Conservation (phyloP, 768 basidiomycete species). For the Daedaleopsis sinensis region DNA sequence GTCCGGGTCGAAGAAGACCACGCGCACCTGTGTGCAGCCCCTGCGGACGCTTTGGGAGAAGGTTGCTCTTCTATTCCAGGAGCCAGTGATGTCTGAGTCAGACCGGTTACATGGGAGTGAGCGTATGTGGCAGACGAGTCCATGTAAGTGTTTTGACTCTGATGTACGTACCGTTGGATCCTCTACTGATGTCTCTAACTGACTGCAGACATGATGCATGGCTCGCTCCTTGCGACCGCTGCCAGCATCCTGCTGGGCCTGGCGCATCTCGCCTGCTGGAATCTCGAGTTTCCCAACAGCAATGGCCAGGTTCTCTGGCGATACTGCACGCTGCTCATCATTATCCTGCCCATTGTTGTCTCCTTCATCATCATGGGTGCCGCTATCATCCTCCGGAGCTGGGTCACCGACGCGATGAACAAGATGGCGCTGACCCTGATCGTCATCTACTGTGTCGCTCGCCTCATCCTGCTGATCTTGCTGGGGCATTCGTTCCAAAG, state of each 20-base stretch:
- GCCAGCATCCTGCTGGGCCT: slow-evolving; percentile 17
- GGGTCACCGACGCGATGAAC: slow-evolving; percentile 22
- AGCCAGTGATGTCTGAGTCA: slow-evolving; percentile 11
- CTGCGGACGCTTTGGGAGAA: slow-evolving; percentile 4
- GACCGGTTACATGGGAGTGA: slow-evolving; percentile 19
- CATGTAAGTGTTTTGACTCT: slow-evolving; percentile 9
- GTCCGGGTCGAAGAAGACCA: no score
- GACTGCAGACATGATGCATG: slow-evolving; percentile 16
- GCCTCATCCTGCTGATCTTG: slow-evolving; percentile 16
- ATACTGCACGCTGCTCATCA: slow-evolving; percentile 11
- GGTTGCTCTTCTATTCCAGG: not conserved
- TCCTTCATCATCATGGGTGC: slow-evolving; percentile 20
- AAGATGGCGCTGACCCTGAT: slow-evolving; percentile 16
- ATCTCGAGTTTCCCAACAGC: slow-evolving; percentile 21
- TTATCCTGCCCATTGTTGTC: slow-evolving; percentile 13
- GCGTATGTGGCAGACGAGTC: slow-evolving; percentile 15
- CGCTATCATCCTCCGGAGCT: slow-evolving; percentile 10
- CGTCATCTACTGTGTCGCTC: slow-evolving; percentile 17
- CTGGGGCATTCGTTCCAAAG: slow-evolving; percentile 21
- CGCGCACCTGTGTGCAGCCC: not conserved
- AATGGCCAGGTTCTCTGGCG: slow-evolving; percentile 21
- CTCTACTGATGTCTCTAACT: not conserved
- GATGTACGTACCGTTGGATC: not conserved
- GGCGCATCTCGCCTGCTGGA: slow-evolving; percentile 21
- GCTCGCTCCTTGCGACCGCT: slow-evolving; percentile 14